Evolutionary conservation across 192 early-diverging fungal species (phyloP).

Genomic region (Podila horticola): DNA sequence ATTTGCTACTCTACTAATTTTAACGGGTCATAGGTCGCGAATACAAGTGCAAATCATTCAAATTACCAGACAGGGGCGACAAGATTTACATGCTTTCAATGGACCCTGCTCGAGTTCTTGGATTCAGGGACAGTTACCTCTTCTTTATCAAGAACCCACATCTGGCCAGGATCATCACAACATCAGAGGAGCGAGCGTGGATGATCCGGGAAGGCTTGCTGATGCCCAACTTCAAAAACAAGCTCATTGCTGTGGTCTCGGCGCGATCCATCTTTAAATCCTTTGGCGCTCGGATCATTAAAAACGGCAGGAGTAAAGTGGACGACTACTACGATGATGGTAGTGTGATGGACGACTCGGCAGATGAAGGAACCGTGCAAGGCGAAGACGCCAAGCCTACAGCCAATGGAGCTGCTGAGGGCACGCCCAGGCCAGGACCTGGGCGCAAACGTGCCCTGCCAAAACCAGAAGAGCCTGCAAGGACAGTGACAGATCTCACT

Average conservation of each 20-base stretch:
- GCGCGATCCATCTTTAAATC: constrained; percentile 78
- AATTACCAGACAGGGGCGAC: constrained; percentile 78
- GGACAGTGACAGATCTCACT: constrained; percentile 39
- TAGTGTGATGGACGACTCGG: constrained; percentile 22
- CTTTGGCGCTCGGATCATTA: constrained; percentile 75
- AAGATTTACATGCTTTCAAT: constrained; percentile 87
- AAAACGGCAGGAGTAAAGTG: constrained; percentile 62
- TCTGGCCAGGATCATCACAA: constrained; percentile 78
- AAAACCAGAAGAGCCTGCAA: constrained; percentile 15
- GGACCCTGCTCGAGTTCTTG: constrained; percentile 85
- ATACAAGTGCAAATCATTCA: constrained; percentile 81
- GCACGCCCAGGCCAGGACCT: not conserved
- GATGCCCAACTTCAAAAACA: constrained; percentile 72
- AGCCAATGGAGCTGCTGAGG: constrained; percentile 6
- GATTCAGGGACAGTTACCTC: constrained; percentile 93
- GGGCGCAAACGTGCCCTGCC: constrained; percentile 18
- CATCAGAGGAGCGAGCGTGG: constrained; percentile 79
- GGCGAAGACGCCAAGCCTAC: constrained; percentile 4
- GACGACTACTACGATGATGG: constrained; percentile 84
- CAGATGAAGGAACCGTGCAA: constrained; percentile 25
- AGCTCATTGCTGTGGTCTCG: constrained; percentile 75
- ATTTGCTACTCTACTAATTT: not conserved
- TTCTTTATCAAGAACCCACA: constrained; percentile 89
- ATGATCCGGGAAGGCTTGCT: constrained; percentile 69
- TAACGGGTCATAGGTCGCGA: constrained; percentile 66